phyloP scores from a whole-genome alignment of 371 early-diverging fungal genomes.

The Mucor lusitanicus region DNA sequence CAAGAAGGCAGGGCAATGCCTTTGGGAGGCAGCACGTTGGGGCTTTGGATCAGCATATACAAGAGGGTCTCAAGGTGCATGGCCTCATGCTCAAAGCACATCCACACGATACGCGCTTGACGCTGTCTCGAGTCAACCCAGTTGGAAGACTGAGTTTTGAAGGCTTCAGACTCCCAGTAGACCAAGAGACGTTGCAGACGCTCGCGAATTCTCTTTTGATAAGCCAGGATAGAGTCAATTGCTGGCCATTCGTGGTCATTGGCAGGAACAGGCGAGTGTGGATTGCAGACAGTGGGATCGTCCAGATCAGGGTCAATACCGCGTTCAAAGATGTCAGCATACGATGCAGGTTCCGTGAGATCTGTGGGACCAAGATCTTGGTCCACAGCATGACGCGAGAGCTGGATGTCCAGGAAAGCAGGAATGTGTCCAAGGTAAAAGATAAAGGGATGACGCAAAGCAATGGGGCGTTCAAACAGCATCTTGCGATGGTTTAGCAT shows the following conservation, averaged over 20 bases:
- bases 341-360: slow-evolving; percentile 61
- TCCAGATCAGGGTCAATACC: slow-evolving; percentile 93
- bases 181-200: slow-evolving; percentile 55
- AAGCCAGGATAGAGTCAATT: slow-evolving; percentile 62
- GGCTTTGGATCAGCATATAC: slow-evolving; percentile 85
- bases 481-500: slow-evolving; percentile 61
- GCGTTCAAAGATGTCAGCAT: slow-evolving; percentile 84
- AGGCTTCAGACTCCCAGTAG: slow-evolving; percentile 35
- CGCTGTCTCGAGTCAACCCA: slow-evolving; percentile 36
- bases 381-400: slow-evolving; percentile 61
- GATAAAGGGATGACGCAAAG: slow-evolving; percentile 84
- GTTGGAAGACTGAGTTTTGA: slow-evolving; percentile 11
- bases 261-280: slow-evolving; percentile 79
- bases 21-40: slow-evolving; percentile 39
- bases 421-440: slow-evolving; percentile 94
- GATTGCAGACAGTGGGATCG: slow-evolving; percentile 74
- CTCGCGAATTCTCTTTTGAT: slow-evolving; percentile 64
- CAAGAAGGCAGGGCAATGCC: slow-evolving; percentile 31
- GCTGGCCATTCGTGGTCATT: slow-evolving; percentile 69
- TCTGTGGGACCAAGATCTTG: slow-evolving; percentile 27
- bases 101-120: slow-evolving; percentile 71
- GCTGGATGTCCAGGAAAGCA: slow-evolving; percentile 82
- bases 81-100: slow-evolving; percentile 91
- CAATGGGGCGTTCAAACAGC: slow-evolving; percentile 75
- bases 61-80: slow-evolving; percentile 89